These are phyloP conservation scores for Elongisporangium anandrum DNA, from an alignment of 352 stramenopile species.

Conservation along the genomic window DNA sequence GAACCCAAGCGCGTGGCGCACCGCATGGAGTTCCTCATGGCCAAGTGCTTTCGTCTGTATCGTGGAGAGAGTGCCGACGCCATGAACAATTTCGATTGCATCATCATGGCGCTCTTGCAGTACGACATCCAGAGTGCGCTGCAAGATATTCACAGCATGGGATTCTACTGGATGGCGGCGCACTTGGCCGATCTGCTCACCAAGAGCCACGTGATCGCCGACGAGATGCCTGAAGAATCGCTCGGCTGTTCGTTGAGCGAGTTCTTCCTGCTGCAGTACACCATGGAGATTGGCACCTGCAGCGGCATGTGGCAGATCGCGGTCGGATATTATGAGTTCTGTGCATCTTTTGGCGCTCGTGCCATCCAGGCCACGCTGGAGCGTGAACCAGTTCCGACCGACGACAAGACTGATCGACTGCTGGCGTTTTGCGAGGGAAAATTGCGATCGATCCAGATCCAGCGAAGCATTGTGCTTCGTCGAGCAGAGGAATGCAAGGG, in stretches of 20 bases:
- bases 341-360: conserved; percentile 39
- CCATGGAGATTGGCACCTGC: conserved; percentile 53
- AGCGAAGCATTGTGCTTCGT: conserved; percentile 28
- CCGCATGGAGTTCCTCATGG: conserved; percentile 78
- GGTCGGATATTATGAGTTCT: conserved; percentile 59
- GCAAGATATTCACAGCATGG: conserved; percentile 55
- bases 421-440: conserved; percentile 51
- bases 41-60: conserved; percentile 57
- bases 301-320: conserved; percentile 66
- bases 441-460: conserved; percentile 25
- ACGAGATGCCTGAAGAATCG: conserved; percentile 34
- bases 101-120: conserved; percentile 73
- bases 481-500: conserved; percentile 39
- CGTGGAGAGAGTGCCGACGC: conserved; percentile 23
- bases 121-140: conserved; percentile 69
- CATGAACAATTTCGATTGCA: conserved; percentile 82
- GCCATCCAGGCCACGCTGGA: conserved; percentile 36
- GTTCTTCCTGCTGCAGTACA: conserved; percentile 63
- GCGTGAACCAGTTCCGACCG: conserved; percentile 41
- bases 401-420: conserved; percentile 59
- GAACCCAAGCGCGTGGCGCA: conserved; percentile 72
- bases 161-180: conserved; percentile 73
- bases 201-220: conserved; percentile 43
- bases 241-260: conserved; percentile 50
- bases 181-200: conserved; percentile 61